phyloP scores from a whole-genome alignment of 2,329 filamentous ascomycete genomes.

The Ophiocordyceps camponoti-floridani region DNA sequence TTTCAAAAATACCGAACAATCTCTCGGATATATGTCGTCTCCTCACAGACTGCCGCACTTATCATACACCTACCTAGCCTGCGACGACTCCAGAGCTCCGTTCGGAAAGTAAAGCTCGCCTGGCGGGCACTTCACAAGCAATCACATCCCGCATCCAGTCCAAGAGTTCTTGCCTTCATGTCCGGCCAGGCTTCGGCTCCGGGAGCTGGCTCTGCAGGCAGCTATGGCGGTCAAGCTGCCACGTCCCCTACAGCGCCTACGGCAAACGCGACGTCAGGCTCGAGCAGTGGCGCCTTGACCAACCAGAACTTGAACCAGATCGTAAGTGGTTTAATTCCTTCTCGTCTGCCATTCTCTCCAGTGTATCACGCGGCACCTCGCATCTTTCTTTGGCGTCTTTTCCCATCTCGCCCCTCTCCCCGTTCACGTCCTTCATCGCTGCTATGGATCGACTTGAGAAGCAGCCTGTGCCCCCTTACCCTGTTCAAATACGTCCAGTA shows the following conservation, averaged over 20 bases:
- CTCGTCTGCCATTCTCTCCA: neutral
- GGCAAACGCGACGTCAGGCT: slow-evolving; percentile 14
- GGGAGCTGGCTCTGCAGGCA: slow-evolving; percentile 11
- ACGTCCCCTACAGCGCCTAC: slow-evolving; percentile 15
- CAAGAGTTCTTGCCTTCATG: slow-evolving; percentile 8
- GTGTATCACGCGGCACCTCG: neutral
- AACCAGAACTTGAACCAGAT: slow-evolving; percentile 93
- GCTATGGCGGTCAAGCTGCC: slow-evolving; percentile 13
- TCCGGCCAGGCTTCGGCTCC: slow-evolving; percentile 14
- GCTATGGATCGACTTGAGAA: neutral
- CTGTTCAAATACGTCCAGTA: too few species aligned
- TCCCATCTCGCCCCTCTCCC: neutral
- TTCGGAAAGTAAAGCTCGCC: neutral
- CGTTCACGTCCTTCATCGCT: neutral
- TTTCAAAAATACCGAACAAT: too few species aligned
- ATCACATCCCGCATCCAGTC: too few species aligned
- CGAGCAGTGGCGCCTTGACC: slow-evolving; percentile 32
- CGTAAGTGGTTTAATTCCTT: slow-evolving; percentile 37
- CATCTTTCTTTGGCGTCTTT: neutral
- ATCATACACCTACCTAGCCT: too few species aligned
- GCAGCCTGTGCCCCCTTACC: neutral
- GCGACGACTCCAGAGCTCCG: too few species aligned
- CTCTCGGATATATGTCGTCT: too few species aligned
- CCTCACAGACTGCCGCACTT: too few species aligned
- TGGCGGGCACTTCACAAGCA: neutral